A percentile compares a stretch with the other conserved stretches of the same genome.
phyloP scores from a whole-genome alignment of 2,329 filamentous ascomycete species.

The Fusarium sp. region DNA sequence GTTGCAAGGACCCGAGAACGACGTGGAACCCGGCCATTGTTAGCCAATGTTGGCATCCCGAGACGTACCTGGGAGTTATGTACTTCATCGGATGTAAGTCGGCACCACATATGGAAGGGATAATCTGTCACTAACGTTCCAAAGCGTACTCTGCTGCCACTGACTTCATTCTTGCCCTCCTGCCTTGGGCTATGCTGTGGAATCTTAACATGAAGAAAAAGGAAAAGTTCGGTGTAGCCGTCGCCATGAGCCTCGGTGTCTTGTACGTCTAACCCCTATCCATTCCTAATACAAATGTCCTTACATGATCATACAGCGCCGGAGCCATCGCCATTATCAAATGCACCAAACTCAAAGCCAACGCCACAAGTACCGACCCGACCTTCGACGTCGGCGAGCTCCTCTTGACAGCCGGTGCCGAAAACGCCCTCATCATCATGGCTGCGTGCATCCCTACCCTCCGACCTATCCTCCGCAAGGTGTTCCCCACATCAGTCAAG shows the following conservation, averaged over 20 bases:
- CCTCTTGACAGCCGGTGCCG: slow-evolving; percentile 29
- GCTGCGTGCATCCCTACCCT: slow-evolving; percentile 34
- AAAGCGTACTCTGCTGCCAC: slow-evolving; percentile 35
- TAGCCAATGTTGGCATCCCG: slow-evolving; percentile 36
- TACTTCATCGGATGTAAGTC: slow-evolving; percentile 34
- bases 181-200: slow-evolving; percentile 38
- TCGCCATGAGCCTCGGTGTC: slow-evolving; percentile 37
- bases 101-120: too few species aligned
- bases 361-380: slow-evolving; percentile 32
- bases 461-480: slow-evolving; percentile 21
- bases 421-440: slow-evolving; percentile 37
- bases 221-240: slow-evolving; percentile 36
- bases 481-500: slow-evolving; percentile 30
- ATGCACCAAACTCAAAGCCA: slow-evolving; percentile 37
- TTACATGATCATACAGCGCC: background rate
- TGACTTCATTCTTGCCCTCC: slow-evolving; percentile 34
- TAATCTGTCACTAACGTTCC: rapidly evolving
- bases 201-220: slow-evolving; percentile 42
- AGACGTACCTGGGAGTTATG: slow-evolving; percentile 27
- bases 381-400: slow-evolving; percentile 38
- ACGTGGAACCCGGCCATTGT: slow-evolving; percentile 37
- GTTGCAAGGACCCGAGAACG: slow-evolving; percentile 31
- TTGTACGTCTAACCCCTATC: background rate
- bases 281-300: rapidly evolving
- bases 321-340: slow-evolving; percentile 37